These are phyloP conservation scores for Aspergillus saccharolyticus DNA, from an alignment of 495 filamentous ascomycete genomes.

Conservation along the genomic window DNA sequence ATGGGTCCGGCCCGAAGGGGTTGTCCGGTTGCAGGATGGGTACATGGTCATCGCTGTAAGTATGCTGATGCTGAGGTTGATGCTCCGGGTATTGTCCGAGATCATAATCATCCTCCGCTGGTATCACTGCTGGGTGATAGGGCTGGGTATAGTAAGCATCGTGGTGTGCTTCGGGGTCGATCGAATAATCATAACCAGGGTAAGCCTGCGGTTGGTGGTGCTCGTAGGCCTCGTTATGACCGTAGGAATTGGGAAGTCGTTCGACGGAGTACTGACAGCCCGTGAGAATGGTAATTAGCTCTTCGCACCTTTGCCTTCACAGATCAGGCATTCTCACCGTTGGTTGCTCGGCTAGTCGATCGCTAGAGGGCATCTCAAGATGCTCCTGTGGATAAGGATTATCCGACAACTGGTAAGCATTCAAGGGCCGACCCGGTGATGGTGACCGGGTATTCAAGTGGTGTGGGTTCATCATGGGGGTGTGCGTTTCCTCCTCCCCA, in stretches of 20 bases:
- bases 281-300: conserved; percentile 12
- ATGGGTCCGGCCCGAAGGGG: conserved; percentile 55
- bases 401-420: conserved; percentile 70
- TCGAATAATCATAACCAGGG: conserved; percentile 57
- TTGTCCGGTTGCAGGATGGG: conserved; percentile 57
- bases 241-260: conserved; percentile 65
- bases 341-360: conserved; percentile 66
- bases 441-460: conserved; percentile 52
- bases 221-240: conserved; percentile 63
- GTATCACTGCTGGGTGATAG: conserved; percentile 57
- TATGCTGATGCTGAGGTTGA: conserved; percentile 40
- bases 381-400: conserved; percentile 52
- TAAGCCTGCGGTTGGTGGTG: conserved; percentile 44
- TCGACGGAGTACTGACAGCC: conserved; percentile 69
- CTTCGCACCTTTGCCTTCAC: not conserved
- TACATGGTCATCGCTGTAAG: conserved; percentile 54
- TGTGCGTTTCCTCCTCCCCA: conserved; percentile 59
- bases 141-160: conserved; percentile 81
- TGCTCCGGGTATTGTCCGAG: conserved; percentile 47
- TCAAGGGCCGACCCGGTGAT: conserved; percentile 53
- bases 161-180: conserved; percentile 79
- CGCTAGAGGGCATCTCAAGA: conserved; percentile 67
- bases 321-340: conserved; percentile 48
- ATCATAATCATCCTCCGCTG: conserved; percentile 52
- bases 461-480: conserved; percentile 46